Percentiles rank a stretch among this genome's conserved stretches.
phyloP scores from a whole-genome alignment of 2,329 filamentous ascomycete genomes.

The Venturia asperata region DNA sequence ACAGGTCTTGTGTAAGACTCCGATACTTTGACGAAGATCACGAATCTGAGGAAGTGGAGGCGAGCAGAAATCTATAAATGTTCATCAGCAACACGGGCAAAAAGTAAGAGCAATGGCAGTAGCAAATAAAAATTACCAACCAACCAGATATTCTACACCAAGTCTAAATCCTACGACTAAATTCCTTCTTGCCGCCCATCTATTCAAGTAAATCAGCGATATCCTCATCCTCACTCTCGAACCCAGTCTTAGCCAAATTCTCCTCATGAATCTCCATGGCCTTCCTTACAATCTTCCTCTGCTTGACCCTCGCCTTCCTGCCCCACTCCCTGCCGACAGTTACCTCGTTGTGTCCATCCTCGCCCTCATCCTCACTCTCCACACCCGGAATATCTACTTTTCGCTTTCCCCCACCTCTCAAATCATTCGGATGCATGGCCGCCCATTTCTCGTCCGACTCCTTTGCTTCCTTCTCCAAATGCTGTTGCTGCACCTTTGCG shows the following conservation, averaged over 20 bases:
- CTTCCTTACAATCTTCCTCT: constrained; percentile 60
- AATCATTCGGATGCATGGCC: constrained; percentile 30
- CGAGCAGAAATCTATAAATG: background rate
- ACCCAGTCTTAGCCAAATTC: constrained; percentile 50
- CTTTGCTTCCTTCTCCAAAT: constrained; percentile 48
- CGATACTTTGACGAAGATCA: background rate
- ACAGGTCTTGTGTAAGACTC: background rate
- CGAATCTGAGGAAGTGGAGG: background rate
- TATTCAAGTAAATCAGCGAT: constrained; percentile 64
- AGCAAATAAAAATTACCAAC: background rate
- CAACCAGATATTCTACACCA: background rate
- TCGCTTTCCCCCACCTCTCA: constrained; percentile 36
- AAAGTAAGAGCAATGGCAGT: background rate
- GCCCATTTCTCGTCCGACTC: constrained; percentile 32
- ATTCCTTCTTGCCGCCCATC: constrained; percentile 23
- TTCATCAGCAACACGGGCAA: background rate
- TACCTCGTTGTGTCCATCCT: constrained; percentile 35
- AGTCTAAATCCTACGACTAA: background rate
- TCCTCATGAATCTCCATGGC: constrained; percentile 55
- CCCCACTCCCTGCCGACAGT: constrained; percentile 56
- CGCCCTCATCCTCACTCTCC: constrained; percentile 39
- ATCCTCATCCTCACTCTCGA: constrained; percentile 62
- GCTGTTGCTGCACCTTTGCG: constrained; percentile 55
- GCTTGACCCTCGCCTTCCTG: constrained; percentile 61
- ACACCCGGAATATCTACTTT: constrained; percentile 48